Evolutionary conservation across 2,329 filamentous ascomycete species (phyloP).

Genomic region (Ceratocystis diversiconidia): DNA sequence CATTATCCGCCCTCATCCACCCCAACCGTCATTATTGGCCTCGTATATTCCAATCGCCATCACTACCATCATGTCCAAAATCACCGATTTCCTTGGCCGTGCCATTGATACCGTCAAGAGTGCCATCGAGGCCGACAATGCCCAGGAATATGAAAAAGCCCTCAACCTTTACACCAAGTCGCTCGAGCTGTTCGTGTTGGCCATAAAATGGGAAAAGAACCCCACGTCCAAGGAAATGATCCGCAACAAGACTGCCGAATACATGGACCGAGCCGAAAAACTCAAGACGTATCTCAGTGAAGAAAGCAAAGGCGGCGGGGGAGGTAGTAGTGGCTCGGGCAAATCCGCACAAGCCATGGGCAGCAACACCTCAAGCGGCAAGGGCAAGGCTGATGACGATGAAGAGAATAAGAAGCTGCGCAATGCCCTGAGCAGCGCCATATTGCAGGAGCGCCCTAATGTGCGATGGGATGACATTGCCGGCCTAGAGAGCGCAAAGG

Average conservation of each 20-base stretch:
- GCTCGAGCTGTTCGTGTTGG: constrained; percentile 96
- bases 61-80: constrained; percentile 18
- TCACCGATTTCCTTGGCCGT: constrained; percentile 85
- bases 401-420: constrained; percentile 92
- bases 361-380: constrained; percentile 53
- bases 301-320: constrained; percentile 28
- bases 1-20: neutral
- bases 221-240: constrained; percentile 95
- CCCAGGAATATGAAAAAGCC: constrained; percentile 90
- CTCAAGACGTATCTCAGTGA: constrained; percentile 80
- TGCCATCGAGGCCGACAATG: constrained; percentile 90
- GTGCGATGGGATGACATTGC: constrained; percentile 98
- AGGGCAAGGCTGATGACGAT: constrained; percentile 52
- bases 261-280: constrained; percentile 98
- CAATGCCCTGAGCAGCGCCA: constrained; percentile 79
- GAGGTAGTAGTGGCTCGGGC: constrained; percentile 27
- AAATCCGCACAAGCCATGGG: constrained; percentile 46
- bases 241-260: constrained; percentile 82
- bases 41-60: too few species aligned
- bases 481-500: constrained; percentile 83
- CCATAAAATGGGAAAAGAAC: constrained; percentile 99
- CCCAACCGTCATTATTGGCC: too few species aligned
- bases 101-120: constrained; percentile 96
- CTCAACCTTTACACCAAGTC: constrained; percentile 93
- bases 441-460: constrained; percentile 88